Base-by-base conservation (phyloP, 176 grass and related monocot species). In the Oryza officinalis region DNA sequence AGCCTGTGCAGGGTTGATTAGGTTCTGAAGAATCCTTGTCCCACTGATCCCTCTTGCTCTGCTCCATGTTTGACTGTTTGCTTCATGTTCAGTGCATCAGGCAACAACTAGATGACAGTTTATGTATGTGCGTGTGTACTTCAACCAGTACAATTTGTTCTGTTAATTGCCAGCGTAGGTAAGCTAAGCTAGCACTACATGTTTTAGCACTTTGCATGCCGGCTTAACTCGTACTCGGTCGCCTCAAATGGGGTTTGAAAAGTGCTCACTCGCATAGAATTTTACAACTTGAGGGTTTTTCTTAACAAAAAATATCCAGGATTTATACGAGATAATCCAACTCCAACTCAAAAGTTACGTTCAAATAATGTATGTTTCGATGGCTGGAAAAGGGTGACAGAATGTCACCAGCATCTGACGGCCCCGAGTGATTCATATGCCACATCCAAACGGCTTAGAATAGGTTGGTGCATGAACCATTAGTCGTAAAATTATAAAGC, bases 1-100 rank as follows among this genome's bases (percentile, higher is more conserved):
- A 65, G 11, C 13, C 3, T 46, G 80, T 2, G 71, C 35, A 37
- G 35, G 69, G 60, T 71, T 71, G 54, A 31, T 86, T 86, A 66
- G 57, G 27, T 10, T 73, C 40, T 50, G 41, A 14, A 10, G 1
- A 27, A 38, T 28, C 68, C 13, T 45, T 1, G 38, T 20, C 27
- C 25, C 31, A 10, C 54, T 59, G 18, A 59, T 9, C 59, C 1
- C 14, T 4, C 25, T 33, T 63, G 11, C 13, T 22, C 50, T 18
- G 22, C 4, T 61, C 57, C 57, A 9, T 31, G 35, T 73, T 47
- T 73, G 68, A 43, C 11, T 13, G 10, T 45, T 45, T 35, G 65
- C 5, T n/a, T 52, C 13, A 17, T 54, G 45, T 86, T 54, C 63
- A 22, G 43, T 76, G 72, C 18, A 67, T 38, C 10, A 18, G 25